Base-by-base conservation (phyloP, 2,329 filamentous ascomycete species). In the Torrubiella hemipterigena region DNA sequence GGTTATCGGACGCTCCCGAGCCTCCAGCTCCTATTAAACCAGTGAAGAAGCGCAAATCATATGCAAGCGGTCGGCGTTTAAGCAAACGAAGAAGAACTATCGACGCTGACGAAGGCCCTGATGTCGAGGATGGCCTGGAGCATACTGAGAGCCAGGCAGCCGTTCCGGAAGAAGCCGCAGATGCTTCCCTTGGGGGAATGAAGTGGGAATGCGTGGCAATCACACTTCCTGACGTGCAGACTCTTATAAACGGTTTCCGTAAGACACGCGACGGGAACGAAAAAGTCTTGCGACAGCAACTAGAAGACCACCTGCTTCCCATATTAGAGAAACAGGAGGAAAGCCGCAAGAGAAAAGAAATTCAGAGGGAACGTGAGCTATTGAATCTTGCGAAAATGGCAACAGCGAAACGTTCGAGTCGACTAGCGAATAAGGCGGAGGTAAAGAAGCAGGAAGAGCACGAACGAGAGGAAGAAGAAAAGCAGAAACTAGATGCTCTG, bases 151-250 rank as follows among this genome's bases (percentile, higher is more conserved):
- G 30, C 9, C 46, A 54, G 27, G 42, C 45, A 31, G n/a, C n/a
- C n/a, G n/a, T n/a, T n/a, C 38, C 50, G 17, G 35, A 43, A 8
- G 41, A 52, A 15, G 48, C 41, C 3, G 57, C 61, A 38, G 68
- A 81, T 35, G 70, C 83, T 40, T 76, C 77, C 2, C 67, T 89
- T 13, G 81, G 77, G 13, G 79, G 76, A 6, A 81, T 79, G 57
- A 82, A 71, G 38, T 98, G 91, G 89, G 86, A 95, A 51, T 95
- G 87, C 47, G 49, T 98, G 25, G 91, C 86, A 23, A 71, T 94
- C 32, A 84, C 79, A 1, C 59, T 93, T 14, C 64, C 77, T 13
- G 84, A 98, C 31, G 83, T 93, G 40, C 73, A 72, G 31, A 55
- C 61, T 2, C 80, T 95, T 36, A 54, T 95, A 32, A 64, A 72